A percentile compares a stretch with the other conserved stretches of the same genome.
These are phyloP conservation scores for Botrytis squamosa DNA, from an alignment of 2,329 filamentous ascomycete genomes.

Conservation along the genomic window DNA sequence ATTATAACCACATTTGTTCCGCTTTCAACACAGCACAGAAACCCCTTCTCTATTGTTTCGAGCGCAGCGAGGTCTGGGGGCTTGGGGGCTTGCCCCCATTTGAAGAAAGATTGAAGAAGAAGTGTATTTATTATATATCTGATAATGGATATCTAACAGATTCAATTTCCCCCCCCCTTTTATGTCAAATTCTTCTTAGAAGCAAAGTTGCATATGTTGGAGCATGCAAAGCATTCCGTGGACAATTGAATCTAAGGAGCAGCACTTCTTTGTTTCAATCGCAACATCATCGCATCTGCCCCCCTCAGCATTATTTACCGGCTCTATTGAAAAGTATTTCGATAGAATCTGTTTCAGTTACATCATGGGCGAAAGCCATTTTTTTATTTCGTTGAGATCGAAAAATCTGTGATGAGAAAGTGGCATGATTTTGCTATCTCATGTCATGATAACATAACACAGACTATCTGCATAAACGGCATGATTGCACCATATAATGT, in stretches of 20 bases:
- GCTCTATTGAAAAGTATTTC: not conserved
- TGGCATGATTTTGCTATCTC: not conserved
- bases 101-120: no score
- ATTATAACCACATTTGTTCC: no score
- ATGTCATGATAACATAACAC: not conserved
- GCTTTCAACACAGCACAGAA: no score
- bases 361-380: not conserved
- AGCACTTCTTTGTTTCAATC: not conserved
- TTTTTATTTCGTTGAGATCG: not conserved
- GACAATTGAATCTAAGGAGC: not conserved
- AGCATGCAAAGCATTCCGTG: not conserved
- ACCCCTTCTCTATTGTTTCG: no score
- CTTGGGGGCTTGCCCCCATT: no score
- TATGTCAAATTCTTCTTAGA: no score
- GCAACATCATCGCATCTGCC: not conserved
- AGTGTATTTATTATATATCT: no score
- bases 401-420: no score
- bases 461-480: not conserved
- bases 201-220: no score
- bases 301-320: not conserved
- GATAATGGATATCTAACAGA: no score
- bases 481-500: not conserved
- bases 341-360: not conserved
- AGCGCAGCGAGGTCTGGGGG: no score
- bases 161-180: no score